Evolutionary conservation across 768 basidiomycete species (phyloP).

Genomic region (Russula griseocarnosa): DNA sequence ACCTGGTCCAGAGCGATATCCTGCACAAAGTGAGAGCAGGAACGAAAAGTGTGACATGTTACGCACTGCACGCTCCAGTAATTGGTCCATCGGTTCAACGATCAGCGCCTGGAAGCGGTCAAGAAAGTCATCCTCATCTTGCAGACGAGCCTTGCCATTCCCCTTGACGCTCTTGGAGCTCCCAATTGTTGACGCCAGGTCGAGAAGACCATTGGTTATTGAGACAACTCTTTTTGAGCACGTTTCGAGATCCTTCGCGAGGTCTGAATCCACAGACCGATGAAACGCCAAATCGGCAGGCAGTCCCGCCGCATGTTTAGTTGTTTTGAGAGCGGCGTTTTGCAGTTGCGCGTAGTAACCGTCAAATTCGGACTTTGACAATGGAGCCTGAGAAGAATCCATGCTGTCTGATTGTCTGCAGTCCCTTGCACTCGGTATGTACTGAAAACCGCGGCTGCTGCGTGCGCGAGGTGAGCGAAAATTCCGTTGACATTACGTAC

Average conservation of each 20-base stretch:
- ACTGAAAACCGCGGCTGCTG: not conserved
- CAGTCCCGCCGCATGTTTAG: slow-evolving; percentile 55
- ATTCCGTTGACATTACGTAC: not conserved
- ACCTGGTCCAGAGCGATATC: slow-evolving; percentile 81
- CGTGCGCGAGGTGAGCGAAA: not conserved
- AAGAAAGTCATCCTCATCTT: slow-evolving; percentile 73
- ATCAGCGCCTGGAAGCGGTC: slow-evolving; percentile 76
- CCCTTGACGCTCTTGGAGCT: slow-evolving; percentile 35
- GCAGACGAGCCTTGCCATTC: slow-evolving; percentile 55
- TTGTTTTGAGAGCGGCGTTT: slow-evolving; percentile 56
- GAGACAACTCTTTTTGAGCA: slow-evolving; percentile 63
- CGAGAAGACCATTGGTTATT: slow-evolving; percentile 61
- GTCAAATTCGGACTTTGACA: slow-evolving; percentile 39
- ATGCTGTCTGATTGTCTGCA: not conserved
- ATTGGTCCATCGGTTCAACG: slow-evolving; percentile 78
- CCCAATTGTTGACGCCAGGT: slow-evolving; percentile 46
- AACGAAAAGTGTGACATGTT: not conserved
- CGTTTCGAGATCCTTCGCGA: slow-evolving; percentile 67
- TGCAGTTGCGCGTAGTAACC: slow-evolving; percentile 58
- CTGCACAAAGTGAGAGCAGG: slow-evolving; percentile 38
- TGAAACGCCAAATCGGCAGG: slow-evolving; percentile 84
- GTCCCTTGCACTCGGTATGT: not conserved
- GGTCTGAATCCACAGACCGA: slow-evolving; percentile 70
- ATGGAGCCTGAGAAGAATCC: slow-evolving; percentile 11
- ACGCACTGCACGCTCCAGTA: slow-evolving; percentile 80